A percentile compares a stretch with the other conserved stretches of the same genome.
Conservation (phyloP, 257 asterid genomes). For the Gentiana dahurica region DNA sequence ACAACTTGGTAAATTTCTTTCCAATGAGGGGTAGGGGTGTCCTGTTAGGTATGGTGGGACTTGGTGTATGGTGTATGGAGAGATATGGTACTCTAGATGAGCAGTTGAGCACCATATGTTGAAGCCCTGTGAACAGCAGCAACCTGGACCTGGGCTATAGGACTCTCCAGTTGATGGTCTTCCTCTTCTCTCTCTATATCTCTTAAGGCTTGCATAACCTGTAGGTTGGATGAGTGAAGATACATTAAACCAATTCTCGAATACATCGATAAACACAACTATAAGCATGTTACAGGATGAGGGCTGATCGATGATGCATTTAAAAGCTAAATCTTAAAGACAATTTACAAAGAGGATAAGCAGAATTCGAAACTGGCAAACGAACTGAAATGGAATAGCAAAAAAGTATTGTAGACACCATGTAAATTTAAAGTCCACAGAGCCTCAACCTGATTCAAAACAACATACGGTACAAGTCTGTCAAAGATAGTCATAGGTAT, state of each 20-base stretch:
- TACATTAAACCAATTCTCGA: not conserved
- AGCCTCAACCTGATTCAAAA: too few relatives aligned
- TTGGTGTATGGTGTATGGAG: slow-evolving; percentile 27
- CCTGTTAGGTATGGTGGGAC: slow-evolving; percentile 21
- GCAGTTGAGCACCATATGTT: slow-evolving; percentile 40
- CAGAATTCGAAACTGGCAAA: too few relatives aligned
- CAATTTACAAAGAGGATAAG: too few relatives aligned
- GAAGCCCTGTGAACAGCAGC: slow-evolving; percentile 21
- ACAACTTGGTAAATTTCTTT: slow-evolving; percentile 58
- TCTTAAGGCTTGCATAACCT: slow-evolving; percentile 67
- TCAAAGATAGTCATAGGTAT: too few relatives aligned
- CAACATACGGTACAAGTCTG: too few relatives aligned
- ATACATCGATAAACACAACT: not conserved
- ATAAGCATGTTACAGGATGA: too few relatives aligned
- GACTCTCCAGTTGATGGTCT: slow-evolving; percentile 43
- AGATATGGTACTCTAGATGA: slow-evolving; percentile 28
- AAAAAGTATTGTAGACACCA: too few relatives aligned
- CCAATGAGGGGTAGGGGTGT: slow-evolving; percentile 19
- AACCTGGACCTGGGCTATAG: slow-evolving; percentile 32
- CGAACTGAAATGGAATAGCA: too few relatives aligned
- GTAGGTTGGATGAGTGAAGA: not conserved
- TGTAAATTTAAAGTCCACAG: too few relatives aligned
- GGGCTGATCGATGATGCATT: too few relatives aligned
- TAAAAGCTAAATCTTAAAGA: too few relatives aligned
- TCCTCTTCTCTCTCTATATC: slow-evolving; percentile 36